These are phyloP conservation scores for Entomortierella chlamydospora DNA, from an alignment of 192 early-diverging fungal genomes.

Conservation along the genomic window DNA sequence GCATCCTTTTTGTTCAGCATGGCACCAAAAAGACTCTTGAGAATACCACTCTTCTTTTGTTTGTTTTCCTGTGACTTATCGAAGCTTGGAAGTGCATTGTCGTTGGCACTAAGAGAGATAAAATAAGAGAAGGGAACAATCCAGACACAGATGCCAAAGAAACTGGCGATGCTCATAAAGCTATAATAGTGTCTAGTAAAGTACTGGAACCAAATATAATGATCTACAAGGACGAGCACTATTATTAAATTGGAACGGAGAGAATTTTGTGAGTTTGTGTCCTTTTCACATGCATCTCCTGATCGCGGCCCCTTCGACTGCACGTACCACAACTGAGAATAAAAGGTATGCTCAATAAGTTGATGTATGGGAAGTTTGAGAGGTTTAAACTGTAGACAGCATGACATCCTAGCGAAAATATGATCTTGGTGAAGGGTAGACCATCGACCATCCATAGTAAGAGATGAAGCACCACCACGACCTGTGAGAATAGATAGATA, in stretches of 20 bases:
- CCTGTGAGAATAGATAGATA: constrained; percentile 30
- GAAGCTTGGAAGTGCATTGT: constrained; percentile 81
- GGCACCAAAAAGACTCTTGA: constrained; percentile 37
- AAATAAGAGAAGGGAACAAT: constrained; percentile 93
- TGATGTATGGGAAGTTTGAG: constrained; percentile 85
- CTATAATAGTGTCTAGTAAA: constrained; percentile 79
- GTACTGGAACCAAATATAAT: constrained; percentile 96
- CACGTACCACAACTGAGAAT: constrained; percentile 85
- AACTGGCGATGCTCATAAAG: constrained; percentile 86
- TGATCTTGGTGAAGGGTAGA: constrained; percentile 74
- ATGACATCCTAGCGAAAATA: constrained; percentile 82
- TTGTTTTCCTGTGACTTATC: constrained; percentile 41
- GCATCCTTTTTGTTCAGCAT: constrained; percentile 42
- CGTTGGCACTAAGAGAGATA: constrained; percentile 92
- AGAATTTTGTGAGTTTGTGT: too few relatives aligned
- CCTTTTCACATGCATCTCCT: too few relatives aligned
- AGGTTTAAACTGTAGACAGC: constrained; percentile 86
- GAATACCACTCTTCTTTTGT: constrained; percentile 46
- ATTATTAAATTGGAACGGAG: too few relatives aligned
- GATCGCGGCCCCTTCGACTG: neutral
- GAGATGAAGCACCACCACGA: constrained; percentile 75
- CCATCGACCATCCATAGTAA: constrained; percentile 83
- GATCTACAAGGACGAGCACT: constrained; percentile 86
- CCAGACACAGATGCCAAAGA: constrained; percentile 97
- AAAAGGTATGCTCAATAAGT: constrained; percentile 78